Evolutionary conservation across 2,329 filamentous ascomycete genomes (phyloP).

Genomic region (Alternaria arborescens): DNA sequence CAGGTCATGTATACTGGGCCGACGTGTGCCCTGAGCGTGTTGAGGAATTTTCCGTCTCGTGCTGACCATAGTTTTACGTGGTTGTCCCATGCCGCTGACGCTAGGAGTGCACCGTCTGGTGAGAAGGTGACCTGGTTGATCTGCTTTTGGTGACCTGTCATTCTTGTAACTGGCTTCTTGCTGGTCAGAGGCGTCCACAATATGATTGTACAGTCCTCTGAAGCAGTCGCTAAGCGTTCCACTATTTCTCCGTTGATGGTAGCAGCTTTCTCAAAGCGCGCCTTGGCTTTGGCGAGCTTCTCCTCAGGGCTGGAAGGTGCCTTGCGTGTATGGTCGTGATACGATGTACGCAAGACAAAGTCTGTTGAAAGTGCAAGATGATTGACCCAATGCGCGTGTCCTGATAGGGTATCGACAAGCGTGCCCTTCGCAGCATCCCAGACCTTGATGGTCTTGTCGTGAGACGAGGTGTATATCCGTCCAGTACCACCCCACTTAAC

Average conservation of each 20-base stretch:
- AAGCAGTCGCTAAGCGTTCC: conserved; percentile 88
- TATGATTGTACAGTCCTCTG: conserved; percentile 96
- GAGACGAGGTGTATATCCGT: conserved; percentile 64
- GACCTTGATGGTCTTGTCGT: conserved; percentile 91
- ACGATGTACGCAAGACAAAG: conserved; percentile 84
- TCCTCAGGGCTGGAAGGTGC: conserved; percentile 74
- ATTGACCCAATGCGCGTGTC: conserved; percentile 95
- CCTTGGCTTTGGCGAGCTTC: conserved; percentile 77
- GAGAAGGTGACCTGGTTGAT: conserved; percentile 97
- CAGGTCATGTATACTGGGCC: conserved; percentile 91
- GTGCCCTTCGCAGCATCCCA: conserved; percentile 86
- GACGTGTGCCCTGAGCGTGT: conserved; percentile 87
- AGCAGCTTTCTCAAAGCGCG: conserved; percentile 86
- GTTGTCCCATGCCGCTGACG: conserved; percentile 91
- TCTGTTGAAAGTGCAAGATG: conserved; percentile 93
- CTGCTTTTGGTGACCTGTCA: conserved; percentile 95
- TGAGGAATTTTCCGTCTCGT: conserved; percentile 78
- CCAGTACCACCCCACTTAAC: conserved; percentile 95
- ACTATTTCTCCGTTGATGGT: conserved; percentile 77
- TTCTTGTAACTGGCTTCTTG: conserved; percentile 83
- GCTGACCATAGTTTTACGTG: conserved; percentile 92
- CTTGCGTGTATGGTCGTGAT: conserved; percentile 79
- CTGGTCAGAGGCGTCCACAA: conserved; percentile 84
- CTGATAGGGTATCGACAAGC: conserved; percentile 77
- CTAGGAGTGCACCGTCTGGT: conserved; percentile 86